phyloP scores from a whole-genome alignment of 495 filamentous ascomycete genomes.

The Penicillium angulare region DNA sequence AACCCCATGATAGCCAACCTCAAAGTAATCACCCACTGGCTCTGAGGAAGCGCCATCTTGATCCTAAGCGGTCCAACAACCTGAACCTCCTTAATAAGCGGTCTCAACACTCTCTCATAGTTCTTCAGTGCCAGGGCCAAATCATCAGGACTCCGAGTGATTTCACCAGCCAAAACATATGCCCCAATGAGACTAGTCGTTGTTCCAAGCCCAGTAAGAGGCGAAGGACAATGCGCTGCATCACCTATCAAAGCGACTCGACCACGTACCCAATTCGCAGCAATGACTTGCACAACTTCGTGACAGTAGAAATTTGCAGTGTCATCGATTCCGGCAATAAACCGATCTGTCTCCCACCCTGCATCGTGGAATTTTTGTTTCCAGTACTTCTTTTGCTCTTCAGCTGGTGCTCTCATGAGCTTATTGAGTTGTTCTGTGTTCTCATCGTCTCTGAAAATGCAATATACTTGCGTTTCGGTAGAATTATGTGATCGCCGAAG shows the following conservation, averaged over 20 bases:
- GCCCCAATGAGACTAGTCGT: constrained; percentile 45
- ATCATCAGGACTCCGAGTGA: constrained; percentile 15
- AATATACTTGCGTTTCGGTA: constrained; percentile 31
- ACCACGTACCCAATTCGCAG: constrained; percentile 43
- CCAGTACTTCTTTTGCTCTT: constrained; percentile 38
- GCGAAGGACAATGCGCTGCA: constrained; percentile 50
- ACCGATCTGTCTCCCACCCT: constrained; percentile 41
- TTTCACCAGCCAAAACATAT: constrained; percentile 54
- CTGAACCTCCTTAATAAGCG: neutral
- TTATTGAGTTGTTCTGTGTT: constrained; percentile 25
- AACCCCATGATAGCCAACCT: neutral
- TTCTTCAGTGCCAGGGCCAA: neutral
- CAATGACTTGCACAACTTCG: constrained; percentile 34
- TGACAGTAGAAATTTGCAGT: constrained; percentile 52
- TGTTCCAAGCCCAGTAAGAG: constrained; percentile 51
- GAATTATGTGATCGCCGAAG: neutral
- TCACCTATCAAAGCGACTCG: constrained; percentile 55
- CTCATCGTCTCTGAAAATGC: constrained; percentile 17
- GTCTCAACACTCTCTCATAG: neutral
- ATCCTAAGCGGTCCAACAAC: neutral
- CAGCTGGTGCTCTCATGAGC: constrained; percentile 5
- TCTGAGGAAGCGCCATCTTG: neutral
- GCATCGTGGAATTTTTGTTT: constrained; percentile 38
- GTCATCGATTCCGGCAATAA: constrained; percentile 37
- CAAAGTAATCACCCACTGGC: neutral